A percentile compares a stretch with the other conserved stretches of the same genome.
phyloP scores from a whole-genome alignment of 768 basidiomycete species.

The Pisolithus sp. region DNA sequence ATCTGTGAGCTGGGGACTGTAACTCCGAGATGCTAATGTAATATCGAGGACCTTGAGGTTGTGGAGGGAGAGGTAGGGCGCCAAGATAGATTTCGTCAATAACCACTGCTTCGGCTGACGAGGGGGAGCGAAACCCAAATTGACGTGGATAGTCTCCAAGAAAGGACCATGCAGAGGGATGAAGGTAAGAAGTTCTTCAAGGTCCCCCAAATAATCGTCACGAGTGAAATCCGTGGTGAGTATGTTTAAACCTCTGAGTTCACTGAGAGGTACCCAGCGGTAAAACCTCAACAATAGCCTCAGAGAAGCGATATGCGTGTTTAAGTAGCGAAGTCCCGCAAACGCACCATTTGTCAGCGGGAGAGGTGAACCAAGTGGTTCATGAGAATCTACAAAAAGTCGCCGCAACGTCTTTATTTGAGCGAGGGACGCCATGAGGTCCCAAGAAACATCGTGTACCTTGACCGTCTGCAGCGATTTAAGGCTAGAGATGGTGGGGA shows the following conservation, averaged over 20 bases:
- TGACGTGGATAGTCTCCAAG: background rate
- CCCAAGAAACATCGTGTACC: background rate
- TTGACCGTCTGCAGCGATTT: background rate
- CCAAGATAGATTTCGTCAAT: background rate
- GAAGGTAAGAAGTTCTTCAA: background rate
- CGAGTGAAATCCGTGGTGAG: background rate
- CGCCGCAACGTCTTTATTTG: background rate
- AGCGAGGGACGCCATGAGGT: background rate
- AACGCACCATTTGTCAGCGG: background rate
- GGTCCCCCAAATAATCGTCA: background rate
- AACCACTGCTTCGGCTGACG: background rate
- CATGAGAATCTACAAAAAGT: background rate
- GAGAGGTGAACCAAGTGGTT: background rate
- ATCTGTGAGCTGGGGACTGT: background rate
- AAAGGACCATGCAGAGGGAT: background rate
- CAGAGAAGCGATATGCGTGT: background rate
- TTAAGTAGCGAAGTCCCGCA: background rate
- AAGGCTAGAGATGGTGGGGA: background rate
- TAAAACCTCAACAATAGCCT: background rate
- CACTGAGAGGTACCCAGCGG: background rate
- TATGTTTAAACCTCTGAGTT: background rate
- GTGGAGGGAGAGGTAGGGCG: background rate
- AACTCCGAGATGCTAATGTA: background rate
- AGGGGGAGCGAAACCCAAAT: background rate
- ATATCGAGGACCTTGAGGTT: background rate